These are phyloP conservation scores for Dactylellina cionopaga DNA, from an alignment of 2,329 filamentous ascomycete genomes.

Conservation along the genomic window DNA sequence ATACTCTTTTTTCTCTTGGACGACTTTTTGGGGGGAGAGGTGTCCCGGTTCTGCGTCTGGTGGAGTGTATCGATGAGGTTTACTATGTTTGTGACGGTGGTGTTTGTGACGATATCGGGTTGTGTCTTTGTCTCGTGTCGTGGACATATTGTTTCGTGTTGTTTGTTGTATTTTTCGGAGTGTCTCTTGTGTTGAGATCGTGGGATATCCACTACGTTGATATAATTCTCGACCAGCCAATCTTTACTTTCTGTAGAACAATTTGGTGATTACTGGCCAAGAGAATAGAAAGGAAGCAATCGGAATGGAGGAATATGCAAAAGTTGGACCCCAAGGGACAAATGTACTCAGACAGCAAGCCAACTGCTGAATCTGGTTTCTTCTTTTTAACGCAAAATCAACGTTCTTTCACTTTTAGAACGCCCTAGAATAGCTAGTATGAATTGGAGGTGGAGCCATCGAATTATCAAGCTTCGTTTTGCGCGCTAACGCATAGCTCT, in stretches of 20 bases:
- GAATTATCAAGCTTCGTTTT: constrained; percentile 18
- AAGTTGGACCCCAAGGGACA: constrained; percentile 9
- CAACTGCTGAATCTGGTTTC: constrained; percentile 34
- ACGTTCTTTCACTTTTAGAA: constrained; percentile 10
- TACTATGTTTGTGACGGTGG: constrained; percentile 31
- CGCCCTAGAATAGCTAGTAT: constrained; percentile 11
- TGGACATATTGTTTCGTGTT: no score
- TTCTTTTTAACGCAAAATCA: constrained; percentile 27
- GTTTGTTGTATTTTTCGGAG: background rate
- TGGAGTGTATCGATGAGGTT: constrained; percentile 17
- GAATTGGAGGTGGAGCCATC: background rate
- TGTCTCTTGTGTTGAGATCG: background rate
- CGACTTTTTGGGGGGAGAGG: background rate
- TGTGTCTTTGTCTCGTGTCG: constrained; percentile 42
- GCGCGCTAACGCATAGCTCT: constrained; percentile 48
- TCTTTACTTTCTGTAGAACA: background rate
- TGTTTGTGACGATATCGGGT: constrained; percentile 7
- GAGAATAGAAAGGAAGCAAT: background rate
- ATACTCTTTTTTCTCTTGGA: constrained; percentile 26
- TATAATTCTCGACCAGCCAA: constrained; percentile 4
- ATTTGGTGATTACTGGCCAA: background rate
- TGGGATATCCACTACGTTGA: no score
- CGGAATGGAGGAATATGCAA: constrained; percentile 24
- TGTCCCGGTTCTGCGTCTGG: constrained; percentile 25
- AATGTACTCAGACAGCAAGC: background rate